A percentile compares a stretch with the other conserved stretches of the same genome.
Conservation (phyloP, 768 basidiomycete genomes). For the Tricholoma furcatifolium region DNA sequence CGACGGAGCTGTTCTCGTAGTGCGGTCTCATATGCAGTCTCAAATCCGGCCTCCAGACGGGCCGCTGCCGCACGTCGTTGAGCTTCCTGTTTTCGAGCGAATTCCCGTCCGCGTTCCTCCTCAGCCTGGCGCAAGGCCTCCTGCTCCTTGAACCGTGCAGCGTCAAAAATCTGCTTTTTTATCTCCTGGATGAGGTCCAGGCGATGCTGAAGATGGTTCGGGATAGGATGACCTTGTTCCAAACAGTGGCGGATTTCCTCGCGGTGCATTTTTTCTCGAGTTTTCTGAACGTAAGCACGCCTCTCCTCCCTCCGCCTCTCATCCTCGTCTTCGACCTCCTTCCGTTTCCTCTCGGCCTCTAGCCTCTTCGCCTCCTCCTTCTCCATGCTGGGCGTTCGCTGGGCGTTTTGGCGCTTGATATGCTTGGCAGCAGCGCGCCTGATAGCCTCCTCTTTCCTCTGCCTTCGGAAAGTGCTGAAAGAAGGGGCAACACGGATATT, state of each 20-base stretch:
- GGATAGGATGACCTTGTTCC: conserved; percentile 3
- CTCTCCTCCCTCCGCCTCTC: background rate
- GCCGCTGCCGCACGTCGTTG: background rate
- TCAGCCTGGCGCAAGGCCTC: background rate
- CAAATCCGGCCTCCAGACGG: conserved; percentile 3
- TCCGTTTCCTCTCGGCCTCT: background rate
- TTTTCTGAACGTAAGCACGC: background rate
- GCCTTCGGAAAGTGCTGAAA: conserved; percentile 6
- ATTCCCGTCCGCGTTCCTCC: background rate
- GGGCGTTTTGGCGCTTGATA: background rate
- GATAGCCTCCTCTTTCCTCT: background rate
- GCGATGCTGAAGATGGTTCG: background rate
- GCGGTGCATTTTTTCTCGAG: background rate
- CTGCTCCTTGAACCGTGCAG: background rate
- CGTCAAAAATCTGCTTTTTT: background rate
- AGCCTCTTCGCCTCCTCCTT: background rate
- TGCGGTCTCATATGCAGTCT: background rate
- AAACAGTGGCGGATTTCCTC: conserved; percentile 5
- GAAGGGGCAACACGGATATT: background rate
- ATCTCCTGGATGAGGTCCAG: conserved; percentile 8
- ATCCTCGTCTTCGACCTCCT: conserved; percentile 1
- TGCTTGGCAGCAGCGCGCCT: background rate
- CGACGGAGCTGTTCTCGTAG: background rate
- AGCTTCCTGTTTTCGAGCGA: conserved; percentile 1
- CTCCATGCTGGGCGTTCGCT: background rate